Evolutionary conservation across 2,329 filamentous ascomycete species (phyloP), one percentile per base, ranked within the genome.

Genomic region (Tolypocladium cylindrosporum): DNA sequence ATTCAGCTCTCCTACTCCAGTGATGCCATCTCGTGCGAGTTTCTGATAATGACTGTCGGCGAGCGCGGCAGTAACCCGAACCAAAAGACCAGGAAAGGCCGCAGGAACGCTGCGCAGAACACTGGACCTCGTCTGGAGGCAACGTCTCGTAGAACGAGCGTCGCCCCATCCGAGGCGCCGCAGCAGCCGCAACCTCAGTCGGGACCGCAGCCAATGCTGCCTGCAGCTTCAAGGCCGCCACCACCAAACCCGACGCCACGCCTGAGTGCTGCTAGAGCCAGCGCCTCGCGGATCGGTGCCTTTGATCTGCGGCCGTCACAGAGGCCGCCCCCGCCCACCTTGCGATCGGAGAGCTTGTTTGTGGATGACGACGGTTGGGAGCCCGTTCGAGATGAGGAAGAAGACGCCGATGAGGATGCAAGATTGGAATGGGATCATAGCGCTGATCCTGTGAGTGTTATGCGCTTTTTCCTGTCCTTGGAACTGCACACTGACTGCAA

Each of bases 1-100:
- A 81, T 93, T 67, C 87, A 90, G 65, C 79, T 93, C 59, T 83
- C 79, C 51, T 93, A 93, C 66, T 78, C 81, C 31, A 80, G 82
- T 48, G 85, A 87, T 59, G 88, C 86, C 40, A 77, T 92, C 39
- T 74, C 82, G 42, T 90, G 86, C 70, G 87, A 92, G 62, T 92
- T 91, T 64, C 87, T 91, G 50, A 79, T 93, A 60, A 92, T 91
- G 88, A 93, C 89, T 1, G 84, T 88, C 10, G 89, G 89, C 16
- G 88, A 91, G 63, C 77, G 79, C 59, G 77, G 77, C 55, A 78
- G 73, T 36, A 79, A 77, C 52, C 70, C 76, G 6, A 70, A 69
- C 13, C 78, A 78, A 59, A 80, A 77, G 66, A 75, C 74, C 51
- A 81, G 77, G 61, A 81, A 75, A 60, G 68, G 71, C 0, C 70